Evolutionary conservation across 768 basidiomycete genomes (phyloP).

Genomic region (Strobilomyces echinocephalus): DNA sequence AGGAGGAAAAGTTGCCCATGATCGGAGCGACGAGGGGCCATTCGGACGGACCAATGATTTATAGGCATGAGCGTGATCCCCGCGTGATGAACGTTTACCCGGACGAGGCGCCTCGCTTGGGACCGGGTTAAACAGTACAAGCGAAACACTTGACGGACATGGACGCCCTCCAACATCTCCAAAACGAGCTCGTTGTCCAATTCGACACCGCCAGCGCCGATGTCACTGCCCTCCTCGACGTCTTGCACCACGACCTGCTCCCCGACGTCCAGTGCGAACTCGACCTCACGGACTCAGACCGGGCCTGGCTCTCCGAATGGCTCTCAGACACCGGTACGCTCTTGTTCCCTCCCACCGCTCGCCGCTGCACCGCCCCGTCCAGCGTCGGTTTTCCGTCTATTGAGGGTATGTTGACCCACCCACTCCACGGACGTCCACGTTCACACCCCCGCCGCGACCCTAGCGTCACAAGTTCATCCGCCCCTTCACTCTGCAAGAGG

Average conservation of each 20-base stretch:
- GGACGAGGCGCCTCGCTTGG: too few relatives aligned
- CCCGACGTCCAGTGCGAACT: conserved; percentile 59
- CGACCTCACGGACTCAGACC: conserved; percentile 41
- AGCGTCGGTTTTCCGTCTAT: conserved; percentile 59
- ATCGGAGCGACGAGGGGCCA: too few relatives aligned
- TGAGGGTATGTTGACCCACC: conserved; percentile 45
- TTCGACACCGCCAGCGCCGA: conserved; percentile 48
- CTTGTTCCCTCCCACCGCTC: background rate
- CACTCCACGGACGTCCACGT: background rate
- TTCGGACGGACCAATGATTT: background rate
- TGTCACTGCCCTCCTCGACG: conserved; percentile 45
- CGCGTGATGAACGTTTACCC: background rate
- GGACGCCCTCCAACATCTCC: conserved; percentile 34
- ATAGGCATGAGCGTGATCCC: background rate
- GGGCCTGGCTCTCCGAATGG: conserved; percentile 57
- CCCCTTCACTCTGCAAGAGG: conserved; percentile 57
- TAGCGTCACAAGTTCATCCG: conserved; percentile 66
- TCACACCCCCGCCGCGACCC: background rate
- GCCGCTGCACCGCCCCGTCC: background rate
- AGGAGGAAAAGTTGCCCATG: background rate
- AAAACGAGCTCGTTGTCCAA: conserved; percentile 47
- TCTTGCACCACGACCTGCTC: conserved; percentile 52
- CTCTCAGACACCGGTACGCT: conserved; percentile 59
- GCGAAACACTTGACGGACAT: background rate
- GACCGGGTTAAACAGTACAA: background rate